These are phyloP conservation scores for Saturnispora silvae DNA, from an alignment of 805 yeast genomes.

Conservation along the genomic window DNA sequence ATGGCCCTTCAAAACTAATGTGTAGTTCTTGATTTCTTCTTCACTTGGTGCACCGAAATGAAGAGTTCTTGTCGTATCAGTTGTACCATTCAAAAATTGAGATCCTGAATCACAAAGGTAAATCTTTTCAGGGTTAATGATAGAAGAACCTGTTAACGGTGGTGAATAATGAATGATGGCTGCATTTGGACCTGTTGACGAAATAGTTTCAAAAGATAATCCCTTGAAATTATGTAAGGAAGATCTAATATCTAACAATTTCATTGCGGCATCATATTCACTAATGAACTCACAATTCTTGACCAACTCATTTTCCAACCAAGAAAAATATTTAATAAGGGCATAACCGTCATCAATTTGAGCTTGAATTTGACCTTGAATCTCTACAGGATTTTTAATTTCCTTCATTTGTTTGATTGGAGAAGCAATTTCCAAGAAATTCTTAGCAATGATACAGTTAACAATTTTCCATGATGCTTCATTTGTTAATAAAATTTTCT, in stretches of 20 bases:
- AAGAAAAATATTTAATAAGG: constrained; percentile 40
- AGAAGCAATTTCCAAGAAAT: constrained; percentile 35
- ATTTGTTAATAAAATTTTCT: constrained; percentile 39
- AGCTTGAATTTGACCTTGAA: constrained; percentile 40
- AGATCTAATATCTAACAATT: constrained; percentile 44
- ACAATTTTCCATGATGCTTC: constrained; percentile 62
- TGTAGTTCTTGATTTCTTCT: constrained; percentile 40
- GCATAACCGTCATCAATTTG: constrained; percentile 54
- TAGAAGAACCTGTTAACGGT: constrained; percentile 28
- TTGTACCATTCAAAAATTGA: constrained; percentile 54
- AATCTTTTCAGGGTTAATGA: constrained; percentile 42
- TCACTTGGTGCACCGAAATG: constrained; percentile 40
- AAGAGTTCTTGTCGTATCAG: constrained; percentile 53
- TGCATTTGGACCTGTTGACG: constrained; percentile 67
- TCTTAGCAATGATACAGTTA: constrained; percentile 33
- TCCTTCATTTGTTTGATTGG: constrained; percentile 49
- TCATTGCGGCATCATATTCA: constrained; percentile 58
- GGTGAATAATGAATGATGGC: constrained; percentile 74
- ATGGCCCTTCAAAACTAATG: constrained; percentile 50
- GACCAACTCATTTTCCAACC: constrained; percentile 43
- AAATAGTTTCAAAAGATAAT: constrained; percentile 62
- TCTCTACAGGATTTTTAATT: constrained; percentile 38
- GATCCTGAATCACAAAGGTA: constrained; percentile 52
- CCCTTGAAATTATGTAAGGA: constrained; percentile 47
- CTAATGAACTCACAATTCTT: constrained; percentile 36